Base-by-base conservation (phyloP, 73 alveolate species). In the Breviolum minutum region DNA sequence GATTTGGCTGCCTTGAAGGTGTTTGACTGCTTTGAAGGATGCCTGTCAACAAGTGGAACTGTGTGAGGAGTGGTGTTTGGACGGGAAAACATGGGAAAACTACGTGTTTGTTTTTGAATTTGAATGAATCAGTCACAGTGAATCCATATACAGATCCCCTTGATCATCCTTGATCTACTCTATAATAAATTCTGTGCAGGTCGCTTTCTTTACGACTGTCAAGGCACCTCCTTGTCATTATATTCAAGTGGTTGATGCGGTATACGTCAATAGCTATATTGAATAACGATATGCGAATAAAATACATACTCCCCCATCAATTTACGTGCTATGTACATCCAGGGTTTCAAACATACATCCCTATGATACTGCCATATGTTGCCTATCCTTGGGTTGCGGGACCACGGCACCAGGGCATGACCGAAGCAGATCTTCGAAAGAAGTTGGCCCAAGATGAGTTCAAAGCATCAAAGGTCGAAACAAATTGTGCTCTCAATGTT, bases 371-470 rank as follows among this genome's bases (percentile, higher is more conserved):
- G 54, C 54, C 54, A 40, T 3, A 40, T 40, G 54, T 40, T 40
- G 54, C 54, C 54, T 40, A 40, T 3, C 54, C 54, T 40, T 40
- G 54, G 54, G 54, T 40, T 40, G 54, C 54, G 54, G 5, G 54
- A 40, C 64, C 27, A 27, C 74, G 64, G 30, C 63, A 22, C 19
- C 40, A 90, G 98, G 98, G 32, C 16, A 24, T 92, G 68, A 40
- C 69, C 11, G 98, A 92, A 29, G 90, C 98, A 7, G 98, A 92
- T 63, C 81, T 73, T 26, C 89, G 98, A 27, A 80, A 80, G 80
- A 73, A 48, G 80, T 13, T 92, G 98, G 98, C 98, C 13, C 69
- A 92, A 66, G 73, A 63, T 3, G 98, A 92, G 98, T 74, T 92
- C 90, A 29, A 26, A 76, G 98, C 98, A 8, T 92, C 98, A 22